Base-by-base conservation (phyloP, 2,329 filamentous ascomycete species). In the Gnomoniopsis sp. region DNA sequence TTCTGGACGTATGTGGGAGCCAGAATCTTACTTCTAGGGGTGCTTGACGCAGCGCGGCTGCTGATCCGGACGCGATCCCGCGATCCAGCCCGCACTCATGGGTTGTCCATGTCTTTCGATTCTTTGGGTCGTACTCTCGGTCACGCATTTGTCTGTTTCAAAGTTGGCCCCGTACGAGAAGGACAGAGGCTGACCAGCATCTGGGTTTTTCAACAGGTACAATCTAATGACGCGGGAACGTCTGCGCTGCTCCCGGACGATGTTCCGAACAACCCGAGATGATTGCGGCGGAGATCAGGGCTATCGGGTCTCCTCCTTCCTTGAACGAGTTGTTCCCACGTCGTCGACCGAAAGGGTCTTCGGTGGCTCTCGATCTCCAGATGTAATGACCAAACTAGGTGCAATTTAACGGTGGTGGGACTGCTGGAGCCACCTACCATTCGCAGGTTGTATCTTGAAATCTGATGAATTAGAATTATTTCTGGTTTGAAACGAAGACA, bases 361-460 rank as follows among this genome's bases (percentile, higher is more conserved):
- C 56, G 60, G 62, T 58, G 53, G 53, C 47, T 46, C 26, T 51
- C 51, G 63, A 64, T 64, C 57, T 64, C 61, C 52, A 57, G 57
- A 49, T 50, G 56, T 59, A 50, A 52, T 61, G 57, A 58, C 26
- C 56, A 57, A 51, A 36, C 53, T 21, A 53, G 53, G 34, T 53
- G 54, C 57, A 62, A 64, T 64, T 55, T 61, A 62, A 57, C 48
- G 44, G 55, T 53, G 38, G 58, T 54, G 62, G 61, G 59, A 59
- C 61, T 55, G 34, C 49, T 30, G 50, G 33, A 44, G 49, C 49
- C 30, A 49, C 23, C 38, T 51, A 49, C 55, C 44, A 23, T 52
- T 54, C 50, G 22, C 30, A 48, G 49, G 41, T 23, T 8, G 55
- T 47, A 55, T 48, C 55, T 57, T 57, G 46, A 59, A 47, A 38